These are phyloP conservation scores for Ambrosia artemisiifolia DNA, from an alignment of 129 eudicot genomes.

Conservation along the genomic window DNA sequence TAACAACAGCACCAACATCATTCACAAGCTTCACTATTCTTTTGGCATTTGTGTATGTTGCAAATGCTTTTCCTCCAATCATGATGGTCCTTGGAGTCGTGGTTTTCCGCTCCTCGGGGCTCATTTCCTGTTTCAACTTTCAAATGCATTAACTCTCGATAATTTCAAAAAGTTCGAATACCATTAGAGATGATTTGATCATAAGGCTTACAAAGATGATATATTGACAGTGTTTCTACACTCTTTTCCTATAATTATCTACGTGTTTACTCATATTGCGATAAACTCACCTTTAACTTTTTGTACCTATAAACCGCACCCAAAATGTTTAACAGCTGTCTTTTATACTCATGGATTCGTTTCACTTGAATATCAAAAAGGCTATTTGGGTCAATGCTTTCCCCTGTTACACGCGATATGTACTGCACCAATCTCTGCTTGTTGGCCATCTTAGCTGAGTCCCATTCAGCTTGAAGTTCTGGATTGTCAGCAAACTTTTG, in stretches of 20 bases:
- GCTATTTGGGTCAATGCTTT: conserved; percentile 79
- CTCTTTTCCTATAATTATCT: neutral
- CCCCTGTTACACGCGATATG: conserved; percentile 78
- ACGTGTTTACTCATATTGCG: neutral
- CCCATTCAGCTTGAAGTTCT: conserved; percentile 90
- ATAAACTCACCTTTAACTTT: conserved; percentile 77
- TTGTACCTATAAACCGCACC: conserved; percentile 97
- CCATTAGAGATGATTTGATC: neutral
- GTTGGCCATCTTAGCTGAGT: conserved; percentile 91
- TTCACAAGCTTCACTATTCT: conserved; percentile 93
- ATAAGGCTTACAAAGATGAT: neutral
- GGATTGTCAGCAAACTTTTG: conserved; percentile 82
- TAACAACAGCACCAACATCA: conserved; percentile 97
- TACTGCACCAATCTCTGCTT: conserved; percentile 76
- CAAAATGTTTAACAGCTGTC: conserved; percentile 90
- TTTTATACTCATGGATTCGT: conserved; percentile 94
- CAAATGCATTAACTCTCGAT: neutral
- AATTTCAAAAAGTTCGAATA: neutral
- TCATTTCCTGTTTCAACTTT: conserved; percentile 80
- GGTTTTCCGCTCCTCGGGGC: conserved; percentile 74
- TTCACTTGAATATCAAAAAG: conserved; percentile 98
- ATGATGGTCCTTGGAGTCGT: conserved; percentile 92
- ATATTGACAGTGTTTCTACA: neutral
- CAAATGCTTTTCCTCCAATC: conserved; percentile 99
- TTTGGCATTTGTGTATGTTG: conserved; percentile 96